Conservation (phyloP, 1,284 basidiomycete genomes). For the Ustilago curta region DNA sequence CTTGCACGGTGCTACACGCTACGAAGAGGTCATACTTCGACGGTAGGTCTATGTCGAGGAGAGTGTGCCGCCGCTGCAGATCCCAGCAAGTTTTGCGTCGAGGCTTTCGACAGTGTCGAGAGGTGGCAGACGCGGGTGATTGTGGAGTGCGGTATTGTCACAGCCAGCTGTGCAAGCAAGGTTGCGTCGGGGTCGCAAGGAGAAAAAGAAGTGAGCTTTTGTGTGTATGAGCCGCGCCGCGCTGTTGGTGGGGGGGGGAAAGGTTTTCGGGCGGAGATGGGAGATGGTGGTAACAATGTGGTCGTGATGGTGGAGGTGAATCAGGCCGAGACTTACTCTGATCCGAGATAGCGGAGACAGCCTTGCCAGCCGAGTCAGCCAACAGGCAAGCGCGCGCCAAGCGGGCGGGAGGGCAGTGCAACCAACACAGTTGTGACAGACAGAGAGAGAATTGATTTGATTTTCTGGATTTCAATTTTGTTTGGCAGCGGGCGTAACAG, state of each 20-base stretch:
- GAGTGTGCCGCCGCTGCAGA: not conserved
- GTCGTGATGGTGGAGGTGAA: too few relatives aligned
- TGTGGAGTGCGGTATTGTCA: not conserved
- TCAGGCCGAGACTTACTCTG: too few relatives aligned
- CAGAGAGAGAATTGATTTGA: not conserved
- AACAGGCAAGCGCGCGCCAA: too few relatives aligned
- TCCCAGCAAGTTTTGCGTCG: not conserved
- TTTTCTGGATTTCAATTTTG: not conserved
- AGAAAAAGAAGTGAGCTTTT: not conserved
- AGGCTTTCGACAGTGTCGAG: not conserved
- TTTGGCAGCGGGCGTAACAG: not conserved
- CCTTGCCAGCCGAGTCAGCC: not conserved
- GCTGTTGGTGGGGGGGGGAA: too few relatives aligned
- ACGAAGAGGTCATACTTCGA: not conserved
- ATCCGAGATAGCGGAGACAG: not conserved
- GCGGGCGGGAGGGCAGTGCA: too few relatives aligned
- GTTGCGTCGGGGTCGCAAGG: not conserved
- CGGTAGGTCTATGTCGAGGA: not conserved
- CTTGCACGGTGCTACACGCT: not conserved
- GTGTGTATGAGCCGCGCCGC: not conserved
- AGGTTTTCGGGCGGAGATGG: too few relatives aligned
- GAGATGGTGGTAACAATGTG: too few relatives aligned
- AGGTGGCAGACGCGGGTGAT: not conserved
- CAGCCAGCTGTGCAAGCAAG: conserved; percentile 5
- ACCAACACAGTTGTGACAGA: too few relatives aligned